Evolutionary conservation across 306 rosid species (phyloP).

Genomic region (Abrus pulchellus): DNA sequence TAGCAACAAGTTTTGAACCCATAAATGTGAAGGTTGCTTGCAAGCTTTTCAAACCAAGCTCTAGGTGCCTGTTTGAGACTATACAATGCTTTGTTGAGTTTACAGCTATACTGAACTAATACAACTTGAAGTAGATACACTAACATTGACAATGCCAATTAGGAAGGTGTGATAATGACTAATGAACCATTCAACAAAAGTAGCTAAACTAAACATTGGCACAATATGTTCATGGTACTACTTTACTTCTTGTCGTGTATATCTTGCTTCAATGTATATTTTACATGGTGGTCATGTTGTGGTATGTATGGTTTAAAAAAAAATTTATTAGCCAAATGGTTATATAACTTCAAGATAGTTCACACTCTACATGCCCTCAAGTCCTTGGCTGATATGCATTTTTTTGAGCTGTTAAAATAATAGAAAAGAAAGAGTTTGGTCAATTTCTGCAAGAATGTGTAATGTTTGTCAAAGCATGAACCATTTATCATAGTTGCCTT

Average conservation of each 20-base stretch:
- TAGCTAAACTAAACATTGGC: neutral
- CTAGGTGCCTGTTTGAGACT: too few relatives aligned
- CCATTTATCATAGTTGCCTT: neutral
- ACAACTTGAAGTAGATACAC: too few relatives aligned
- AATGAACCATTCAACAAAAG: neutral
- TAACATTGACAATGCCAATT: too few relatives aligned
- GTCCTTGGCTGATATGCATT: neutral
- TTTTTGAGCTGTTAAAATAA: neutral
- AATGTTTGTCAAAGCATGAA: neutral
- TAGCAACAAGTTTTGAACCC: too few relatives aligned
- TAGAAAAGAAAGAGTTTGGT: neutral
- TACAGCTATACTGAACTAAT: too few relatives aligned
- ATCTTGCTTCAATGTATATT: neutral
- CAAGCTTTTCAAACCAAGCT: too few relatives aligned
- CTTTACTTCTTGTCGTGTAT: neutral
- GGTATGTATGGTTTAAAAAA: neutral
- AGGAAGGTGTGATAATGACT: neutral
- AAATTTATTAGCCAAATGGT: neutral
- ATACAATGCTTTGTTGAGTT: too few relatives aligned
- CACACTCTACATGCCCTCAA: neutral
- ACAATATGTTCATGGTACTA: conserved; percentile 6
- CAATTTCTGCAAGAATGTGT: neutral
- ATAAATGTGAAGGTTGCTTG: too few relatives aligned
- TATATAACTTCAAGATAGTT: neutral
- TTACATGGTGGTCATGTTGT: conserved; percentile 1